Percentiles rank a stretch among this genome's conserved stretches.
phyloP scores from a whole-genome alignment of 768 basidiomycete genomes.

The Mycena amicta region DNA sequence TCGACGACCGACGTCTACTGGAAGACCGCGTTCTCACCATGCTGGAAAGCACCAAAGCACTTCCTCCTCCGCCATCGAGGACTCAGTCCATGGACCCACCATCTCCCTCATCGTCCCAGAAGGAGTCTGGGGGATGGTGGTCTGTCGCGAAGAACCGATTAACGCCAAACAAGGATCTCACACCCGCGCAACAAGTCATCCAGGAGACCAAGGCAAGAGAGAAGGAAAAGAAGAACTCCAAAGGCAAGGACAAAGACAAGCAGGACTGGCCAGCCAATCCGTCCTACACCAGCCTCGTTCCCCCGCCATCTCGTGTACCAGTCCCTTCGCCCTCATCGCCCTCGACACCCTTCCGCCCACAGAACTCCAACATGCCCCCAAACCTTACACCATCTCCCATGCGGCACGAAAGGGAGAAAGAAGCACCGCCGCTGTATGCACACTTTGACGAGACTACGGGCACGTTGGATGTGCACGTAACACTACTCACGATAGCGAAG shows the following conservation, averaged over 20 bases:
- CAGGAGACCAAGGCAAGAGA: slow-evolving; percentile 71
- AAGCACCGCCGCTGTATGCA: slow-evolving; percentile 73
- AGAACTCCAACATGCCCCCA: slow-evolving; percentile 48
- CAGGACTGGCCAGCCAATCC: slow-evolving; percentile 64
- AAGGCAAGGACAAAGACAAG: slow-evolving; percentile 65
- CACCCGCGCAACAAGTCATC: slow-evolving; percentile 83
- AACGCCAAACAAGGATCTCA: slow-evolving; percentile 82
- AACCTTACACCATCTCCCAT: slow-evolving; percentile 70
- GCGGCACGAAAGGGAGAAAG: slow-evolving; percentile 46
- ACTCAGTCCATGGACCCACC: slow-evolving; percentile 61
- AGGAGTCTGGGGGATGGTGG: slow-evolving; percentile 75
- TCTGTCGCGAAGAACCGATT: slow-evolving; percentile 70
- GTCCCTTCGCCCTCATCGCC: slow-evolving; percentile 64
- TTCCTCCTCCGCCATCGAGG: slow-evolving; percentile 63
- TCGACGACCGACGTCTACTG: slow-evolving; percentile 63
- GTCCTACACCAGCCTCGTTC: slow-evolving; percentile 54
- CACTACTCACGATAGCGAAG: slow-evolving; percentile 71
- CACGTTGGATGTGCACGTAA: slow-evolving; percentile 72
- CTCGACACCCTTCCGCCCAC: slow-evolving; percentile 52
- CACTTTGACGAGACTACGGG: slow-evolving; percentile 69
- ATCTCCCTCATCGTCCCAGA: slow-evolving; percentile 65
- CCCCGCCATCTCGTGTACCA: slow-evolving; percentile 48
- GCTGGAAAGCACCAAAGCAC: slow-evolving; percentile 53
- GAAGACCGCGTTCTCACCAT: slow-evolving; percentile 81
- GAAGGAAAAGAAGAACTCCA: slow-evolving; percentile 50